Evolutionary conservation across 129 eudicot genomes (phyloP), one percentile per base, ranked within the genome.

Genomic region (Flaveria linearis): DNA sequence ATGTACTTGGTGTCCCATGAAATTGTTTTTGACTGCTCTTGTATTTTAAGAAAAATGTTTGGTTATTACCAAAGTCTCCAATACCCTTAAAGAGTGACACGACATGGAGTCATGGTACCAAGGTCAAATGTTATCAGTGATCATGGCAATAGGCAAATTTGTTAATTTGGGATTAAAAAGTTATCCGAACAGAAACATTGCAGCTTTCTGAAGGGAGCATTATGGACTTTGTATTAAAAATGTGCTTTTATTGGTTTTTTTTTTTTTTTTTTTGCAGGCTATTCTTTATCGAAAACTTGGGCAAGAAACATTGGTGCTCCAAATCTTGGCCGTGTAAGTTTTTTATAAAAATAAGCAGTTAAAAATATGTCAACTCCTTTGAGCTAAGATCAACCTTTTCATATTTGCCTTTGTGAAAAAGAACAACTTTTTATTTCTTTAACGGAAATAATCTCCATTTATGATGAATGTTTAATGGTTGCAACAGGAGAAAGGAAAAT

Each of bases 241-340:
- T 71, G 17, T 62, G 51, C 60, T 81, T 81, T 79, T 65, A 17
- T 33, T 72, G 26, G 22, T 11, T 80, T 72, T 61, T n/a, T n/a
- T n/a, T n/a, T n/a, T n/a, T n/a, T n/a, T n/a, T n/a, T n/a, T 75
- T 20, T 82, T 74, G 71, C 97, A 94, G 97, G 98, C 98, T 82
- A 89, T 95, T 66, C 91, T 91, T 53, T 95, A 91, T 79, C 77
- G 96, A 74, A 95, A 92, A 76, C 90, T 91, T 78, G 97, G 99
- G 26, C 96, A 87, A 77, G 97, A 95, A 86, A 84, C 94, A 11
- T 82, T 87, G 80, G 99, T 91, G 71, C 97, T 95, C 50, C 93
- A 91, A 72, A 95, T 95, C 56, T 80, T 95, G 78, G 99, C 97
- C 9, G 84, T 95, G 99, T 95, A 85, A 86, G 99, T 77, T 80